Evolutionary conservation across 768 basidiomycete species (phyloP), one percentile per base, ranked within the genome.

Genomic region (Pleurotus ostreatus): DNA sequence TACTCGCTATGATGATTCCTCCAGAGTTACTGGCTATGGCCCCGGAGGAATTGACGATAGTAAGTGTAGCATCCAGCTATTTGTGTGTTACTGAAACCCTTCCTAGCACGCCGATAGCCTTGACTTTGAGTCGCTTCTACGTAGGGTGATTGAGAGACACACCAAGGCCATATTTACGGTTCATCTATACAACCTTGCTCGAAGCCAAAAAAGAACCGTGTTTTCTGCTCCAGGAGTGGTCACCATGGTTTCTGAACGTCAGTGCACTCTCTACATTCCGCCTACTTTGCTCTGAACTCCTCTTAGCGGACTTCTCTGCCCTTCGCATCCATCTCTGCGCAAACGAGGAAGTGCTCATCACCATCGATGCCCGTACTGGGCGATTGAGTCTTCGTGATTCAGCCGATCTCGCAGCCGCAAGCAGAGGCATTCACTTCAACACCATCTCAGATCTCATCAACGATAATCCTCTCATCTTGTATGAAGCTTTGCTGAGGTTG

Each of bases 301-400:
- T 22, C 26, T 49, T 25, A 55, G 40, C 59, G 89, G 89, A 75
- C 41, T 78, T 78, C 45, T 65, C 72, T 13, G 81, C 82, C 30
- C 76, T 94, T 45, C 85, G 79, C 23, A 76, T 89, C 9, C 82
- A 84, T 61, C 71, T 94, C 15, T 92, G 88, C 61, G 85, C 85
- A 1, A 87, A 89, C 58, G 88, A 93, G 63, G 71, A 86, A 13
- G 85, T 92, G 16, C 74, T 87, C 20, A 79, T 95, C 46, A 85
- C 85, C 3, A 82, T 96, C 40, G 93, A 95, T 61, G 71, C 85
- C 3, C 78, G 92, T 60, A 93, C 89, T 0, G 94, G 94, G 5
- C 81, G 84, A 34, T 71, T 95, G 59, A 87, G 81, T 59, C 75
- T 95, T 46, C 79, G 85, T 20, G 93, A 95, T 68, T 88, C 85